phyloP scores from a whole-genome alignment of 495 filamentous ascomycete species.

The Penicillium psychrofluorescens region DNA sequence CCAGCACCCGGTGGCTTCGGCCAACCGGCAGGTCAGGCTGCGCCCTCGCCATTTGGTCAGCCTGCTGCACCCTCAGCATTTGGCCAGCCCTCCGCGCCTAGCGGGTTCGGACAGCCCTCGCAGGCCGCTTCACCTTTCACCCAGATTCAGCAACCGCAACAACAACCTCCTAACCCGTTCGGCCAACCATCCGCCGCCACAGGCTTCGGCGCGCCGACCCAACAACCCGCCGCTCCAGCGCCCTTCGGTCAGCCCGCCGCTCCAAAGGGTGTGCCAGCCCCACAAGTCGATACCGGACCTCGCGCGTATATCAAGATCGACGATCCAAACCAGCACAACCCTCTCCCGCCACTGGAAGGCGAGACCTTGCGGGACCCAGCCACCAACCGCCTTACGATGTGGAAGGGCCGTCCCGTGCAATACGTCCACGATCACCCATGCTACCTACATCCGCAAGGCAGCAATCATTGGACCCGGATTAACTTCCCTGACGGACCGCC shows the following conservation, averaged over 20 bases:
- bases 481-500: constrained; percentile 69
- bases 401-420: constrained; percentile 49
- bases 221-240: constrained; percentile 13
- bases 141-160: constrained; percentile 9
- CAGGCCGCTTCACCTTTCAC: constrained; percentile 18
- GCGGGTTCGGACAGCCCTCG: constrained; percentile 29
- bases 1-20: constrained; percentile 20
- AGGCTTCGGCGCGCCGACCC: constrained; percentile 10
- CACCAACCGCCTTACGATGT: constrained; percentile 32
- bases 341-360: constrained; percentile 28
- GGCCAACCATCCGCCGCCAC: constrained; percentile 16
- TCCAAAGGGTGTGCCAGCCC: constrained; percentile 11
- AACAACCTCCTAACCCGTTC: constrained; percentile 15
- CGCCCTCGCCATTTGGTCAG: constrained; percentile 24
- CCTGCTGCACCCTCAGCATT: constrained; percentile 19
- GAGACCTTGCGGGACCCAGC: constrained; percentile 30
- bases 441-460: constrained; percentile 42
- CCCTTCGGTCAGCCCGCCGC: constrained; percentile 24
- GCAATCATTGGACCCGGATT: constrained; percentile 45
- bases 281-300: constrained; percentile 17
- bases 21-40: constrained; percentile 13
- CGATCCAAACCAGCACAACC: constrained; percentile 24
- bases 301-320: constrained; percentile 24
- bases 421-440: constrained; percentile 45
- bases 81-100: constrained; percentile 16